Evolutionary conservation across 257 asterid species (phyloP).

Genomic region (Plantago major): DNA sequence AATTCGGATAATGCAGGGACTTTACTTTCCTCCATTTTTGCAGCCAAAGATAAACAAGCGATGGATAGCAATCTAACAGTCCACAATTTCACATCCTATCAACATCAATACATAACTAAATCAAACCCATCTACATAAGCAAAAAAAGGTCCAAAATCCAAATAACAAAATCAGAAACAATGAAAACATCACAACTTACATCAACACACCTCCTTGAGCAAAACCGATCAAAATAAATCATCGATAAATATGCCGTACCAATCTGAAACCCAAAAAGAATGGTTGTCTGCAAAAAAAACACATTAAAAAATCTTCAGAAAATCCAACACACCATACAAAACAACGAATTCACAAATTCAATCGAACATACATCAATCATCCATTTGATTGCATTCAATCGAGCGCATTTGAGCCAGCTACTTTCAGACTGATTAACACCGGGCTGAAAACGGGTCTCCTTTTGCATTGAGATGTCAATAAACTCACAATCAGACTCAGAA

Average conservation of each 20-base stretch:
- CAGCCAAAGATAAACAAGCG: slow-evolving; percentile 59
- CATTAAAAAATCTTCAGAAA: not conserved
- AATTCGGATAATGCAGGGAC: slow-evolving; percentile 40
- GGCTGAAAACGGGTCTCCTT: slow-evolving; percentile 28
- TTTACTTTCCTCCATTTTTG: slow-evolving; percentile 52
- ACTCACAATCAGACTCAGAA: slow-evolving; percentile 35
- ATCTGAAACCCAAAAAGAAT: slow-evolving; percentile 41
- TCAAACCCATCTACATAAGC: not conserved
- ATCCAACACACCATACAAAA: not conserved
- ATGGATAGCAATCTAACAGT: slow-evolving; percentile 40
- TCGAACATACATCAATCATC: slow-evolving; percentile 40
- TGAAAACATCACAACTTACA: slow-evolving; percentile 24
- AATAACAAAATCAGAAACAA: not conserved
- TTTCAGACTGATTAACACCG: slow-evolving; percentile 1
- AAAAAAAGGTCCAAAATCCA: not conserved
- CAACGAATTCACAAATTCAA: not conserved
- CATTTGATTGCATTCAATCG: slow-evolving; percentile 39
- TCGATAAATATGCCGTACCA: slow-evolving; percentile 44
- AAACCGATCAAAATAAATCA: slow-evolving; percentile 46
- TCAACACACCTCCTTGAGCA: slow-evolving; percentile 35
- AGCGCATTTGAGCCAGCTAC: slow-evolving; percentile 34
- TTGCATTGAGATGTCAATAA: slow-evolving; percentile 28
- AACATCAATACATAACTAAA: slow-evolving; percentile 9
- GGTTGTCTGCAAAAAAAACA: slow-evolving; percentile 30
- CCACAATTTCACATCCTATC: slow-evolving; percentile 42